Base-by-base conservation (phyloP, 306 rosid species). In the Citrullus colocynthis region DNA sequence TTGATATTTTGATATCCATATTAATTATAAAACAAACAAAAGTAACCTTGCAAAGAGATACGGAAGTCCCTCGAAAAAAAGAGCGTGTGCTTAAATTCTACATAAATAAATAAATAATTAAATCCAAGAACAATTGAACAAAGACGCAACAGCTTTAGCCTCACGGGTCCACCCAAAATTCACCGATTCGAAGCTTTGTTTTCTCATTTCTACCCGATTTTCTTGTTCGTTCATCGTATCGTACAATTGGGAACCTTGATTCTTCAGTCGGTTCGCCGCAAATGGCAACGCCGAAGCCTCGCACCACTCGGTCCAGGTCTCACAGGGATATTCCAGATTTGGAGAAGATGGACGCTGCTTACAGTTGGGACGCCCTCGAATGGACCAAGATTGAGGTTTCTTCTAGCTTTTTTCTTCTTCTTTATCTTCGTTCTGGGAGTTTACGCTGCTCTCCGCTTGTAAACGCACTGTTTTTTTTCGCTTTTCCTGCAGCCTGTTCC, bases 321-420 rank as follows among this genome's bases (percentile, higher is more conserved):
- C 84, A 90, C 13, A 62, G 93, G 49, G 97, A 91, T 42, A 78
- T 82, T 24, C 80, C 87, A 8, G 94, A 93, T 70, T 89, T 84
- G 74, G 90, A 87, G 62, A 93, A 85, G 79, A 81, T 88, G 91
- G 95, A 90, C 57, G 88, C 84, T 48, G 81, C 98, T 13, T 86
- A 90, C 45, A 83, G 88, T 82, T 95, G 99, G 99, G 97, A 92
- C 76, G 93, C 86, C 80, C 30, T 96, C 65, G 97, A 96, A 85
- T 96, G 98, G 99, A 89, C 91, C 85, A 85, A 90, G 42, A 86
- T 92, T 56, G 96, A 95, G 98, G 99, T 96, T 69, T 13, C 21
- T n/a, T 67, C 39, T 45, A 9, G 10, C 79, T 24, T 24, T 6
- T 39, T 77, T 2, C 3, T 56, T 24, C 28, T 17, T 9, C 54